Percentiles rank a stretch among this genome's conserved stretches.
phyloP scores from a whole-genome alignment of 208 protist genomes.

The Leishmania amazonensis region DNA sequence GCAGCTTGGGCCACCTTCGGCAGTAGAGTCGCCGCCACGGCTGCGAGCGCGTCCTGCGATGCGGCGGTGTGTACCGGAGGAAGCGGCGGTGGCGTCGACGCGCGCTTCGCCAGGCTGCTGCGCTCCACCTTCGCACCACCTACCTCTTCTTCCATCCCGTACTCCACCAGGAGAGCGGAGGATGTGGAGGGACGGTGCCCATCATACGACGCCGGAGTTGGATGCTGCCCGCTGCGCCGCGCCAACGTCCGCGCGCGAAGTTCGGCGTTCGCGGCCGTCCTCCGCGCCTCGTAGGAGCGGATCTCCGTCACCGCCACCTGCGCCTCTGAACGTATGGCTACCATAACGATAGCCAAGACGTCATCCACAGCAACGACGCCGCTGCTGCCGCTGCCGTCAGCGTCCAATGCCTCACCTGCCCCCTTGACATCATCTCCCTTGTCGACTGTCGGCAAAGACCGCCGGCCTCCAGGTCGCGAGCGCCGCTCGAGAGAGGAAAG shows the following conservation, averaged over 20 bases:
- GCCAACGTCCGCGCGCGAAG: slow-evolving; percentile 18
- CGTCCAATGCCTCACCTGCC: not conserved
- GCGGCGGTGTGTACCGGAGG: slow-evolving; percentile 15
- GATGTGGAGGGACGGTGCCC: not conserved
- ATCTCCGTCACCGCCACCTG: slow-evolving; percentile 47
- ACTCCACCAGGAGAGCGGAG: not conserved
- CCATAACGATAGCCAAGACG: slow-evolving; percentile 39
- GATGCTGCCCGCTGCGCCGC: slow-evolving; percentile 4
- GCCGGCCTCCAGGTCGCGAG: not conserved
- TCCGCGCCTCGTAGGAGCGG: slow-evolving; percentile 30
- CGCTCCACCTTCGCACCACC: not conserved
- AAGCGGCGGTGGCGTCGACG: slow-evolving; percentile 2
- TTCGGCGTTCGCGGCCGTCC: slow-evolving; percentile 18
- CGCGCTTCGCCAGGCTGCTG: not conserved
- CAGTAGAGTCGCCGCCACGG: slow-evolving; percentile 13
- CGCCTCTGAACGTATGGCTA: slow-evolving; percentile 40
- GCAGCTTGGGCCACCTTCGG: slow-evolving; percentile 6
- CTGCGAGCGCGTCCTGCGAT: slow-evolving; percentile 9
- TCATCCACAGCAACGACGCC: slow-evolving; percentile 31
- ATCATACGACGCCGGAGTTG: not conserved
- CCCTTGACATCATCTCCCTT: not conserved
- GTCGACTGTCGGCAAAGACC: not conserved
- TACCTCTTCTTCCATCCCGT: not conserved
- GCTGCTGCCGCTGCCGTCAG: not conserved
- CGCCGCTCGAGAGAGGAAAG: slow-evolving; percentile 3